These are phyloP conservation scores for Clonostachys chloroleuca DNA, from an alignment of 2,329 filamentous ascomycete genomes.

Conservation along the genomic window DNA sequence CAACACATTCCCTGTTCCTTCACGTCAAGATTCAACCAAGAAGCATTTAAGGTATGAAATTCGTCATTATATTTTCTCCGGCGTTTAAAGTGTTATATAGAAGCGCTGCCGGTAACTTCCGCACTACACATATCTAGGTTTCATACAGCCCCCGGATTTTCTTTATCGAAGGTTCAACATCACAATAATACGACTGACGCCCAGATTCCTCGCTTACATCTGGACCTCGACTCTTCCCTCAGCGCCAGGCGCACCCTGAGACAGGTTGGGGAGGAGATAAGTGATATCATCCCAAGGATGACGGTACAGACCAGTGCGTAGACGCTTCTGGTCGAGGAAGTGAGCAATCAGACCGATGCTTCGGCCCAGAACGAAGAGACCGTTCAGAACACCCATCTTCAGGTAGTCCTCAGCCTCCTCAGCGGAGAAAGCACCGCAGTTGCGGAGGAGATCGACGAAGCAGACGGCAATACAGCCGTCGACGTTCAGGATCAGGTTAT, in stretches of 20 bases:
- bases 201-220: constrained; percentile 42
- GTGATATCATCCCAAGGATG: constrained; percentile 99
- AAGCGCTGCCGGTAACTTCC: constrained; percentile 4
- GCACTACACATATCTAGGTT: constrained; percentile 26
- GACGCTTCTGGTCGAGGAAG: constrained; percentile 99
- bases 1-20: too few relatives aligned
- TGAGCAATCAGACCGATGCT: constrained; percentile 99
- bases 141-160: constrained; percentile 24
- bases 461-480: constrained; percentile 97
- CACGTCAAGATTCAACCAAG: too few relatives aligned
- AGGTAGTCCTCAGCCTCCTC: constrained; percentile 99
- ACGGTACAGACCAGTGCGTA: constrained; percentile 96
- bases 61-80: constrained; percentile 3
- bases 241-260: constrained; percentile 64
- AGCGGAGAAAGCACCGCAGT: constrained; percentile 92
- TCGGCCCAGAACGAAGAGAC: constrained; percentile 95
- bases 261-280: constrained; percentile 81
- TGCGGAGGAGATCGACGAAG: constrained; percentile 96
- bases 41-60: too few relatives aligned
- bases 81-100: too few relatives aligned
- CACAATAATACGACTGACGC: constrained; percentile 12
- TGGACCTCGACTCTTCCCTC: constrained; percentile 90
- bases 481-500: constrained; percentile 99
- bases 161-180: constrained; percentile 21
- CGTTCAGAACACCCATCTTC: constrained; percentile 98